phyloP scores from a whole-genome alignment of 1,284 basidiomycete genomes.

The Fistulina hepatica region DNA sequence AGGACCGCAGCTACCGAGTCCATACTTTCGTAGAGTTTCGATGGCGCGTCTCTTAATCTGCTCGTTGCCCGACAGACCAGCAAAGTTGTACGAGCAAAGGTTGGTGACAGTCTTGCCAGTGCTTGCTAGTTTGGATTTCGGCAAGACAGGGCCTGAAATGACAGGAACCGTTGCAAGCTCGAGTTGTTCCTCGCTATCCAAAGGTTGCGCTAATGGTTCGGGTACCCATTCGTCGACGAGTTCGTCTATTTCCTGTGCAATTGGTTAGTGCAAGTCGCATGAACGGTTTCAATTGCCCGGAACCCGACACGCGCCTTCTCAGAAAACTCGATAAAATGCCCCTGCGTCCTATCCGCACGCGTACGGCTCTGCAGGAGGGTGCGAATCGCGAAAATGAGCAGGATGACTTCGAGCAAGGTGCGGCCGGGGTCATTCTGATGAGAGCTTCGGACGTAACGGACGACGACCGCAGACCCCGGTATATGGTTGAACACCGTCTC shows the following conservation, averaged over 20 bases:
- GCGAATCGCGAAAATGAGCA: conserved; percentile 81
- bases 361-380: conserved; percentile 88
- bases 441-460: conserved; percentile 85
- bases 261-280: conserved; percentile 5
- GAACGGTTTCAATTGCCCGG: conserved; percentile 1
- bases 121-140: conserved; percentile 68
- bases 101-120: conserved; percentile 80
- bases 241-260: conserved; percentile 83
- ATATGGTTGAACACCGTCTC: conserved; percentile 61
- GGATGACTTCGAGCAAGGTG: conserved; percentile 82
- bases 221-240: conserved; percentile 94
- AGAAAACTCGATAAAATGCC: conserved; percentile 84
- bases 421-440: conserved; percentile 89
- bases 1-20: conserved; percentile 92
- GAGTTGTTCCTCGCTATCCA: conserved; percentile 49
- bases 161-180: conserved; percentile 71
- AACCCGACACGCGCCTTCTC: conserved; percentile 64
- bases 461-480: conserved; percentile 83
- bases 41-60: conserved; percentile 80
- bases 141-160: conserved; percentile 72
- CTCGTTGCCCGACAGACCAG: conserved; percentile 84
- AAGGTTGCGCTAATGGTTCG: conserved; percentile 67
- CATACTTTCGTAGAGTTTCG: conserved; percentile 84
- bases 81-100: conserved; percentile 89
- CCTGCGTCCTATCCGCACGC: conserved; percentile 74